These are phyloP conservation scores for Aureobasidium subglaciale DNA, from an alignment of 2,329 filamentous ascomycete genomes.

Conservation along the genomic window DNA sequence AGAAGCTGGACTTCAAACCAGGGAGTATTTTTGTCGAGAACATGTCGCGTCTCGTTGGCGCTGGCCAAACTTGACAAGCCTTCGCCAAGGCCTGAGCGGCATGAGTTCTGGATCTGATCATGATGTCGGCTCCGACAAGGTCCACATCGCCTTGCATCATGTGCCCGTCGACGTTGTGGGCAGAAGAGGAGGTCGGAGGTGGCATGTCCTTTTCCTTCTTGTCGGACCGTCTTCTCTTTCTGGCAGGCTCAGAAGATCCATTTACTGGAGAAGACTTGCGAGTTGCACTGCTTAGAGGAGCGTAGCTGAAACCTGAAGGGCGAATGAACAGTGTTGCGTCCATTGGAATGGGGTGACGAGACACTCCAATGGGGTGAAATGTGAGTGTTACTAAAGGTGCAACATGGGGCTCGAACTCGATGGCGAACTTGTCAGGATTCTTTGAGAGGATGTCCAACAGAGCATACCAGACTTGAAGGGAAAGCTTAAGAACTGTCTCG, in stretches of 20 bases:
- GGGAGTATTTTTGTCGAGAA: conserved; percentile 61
- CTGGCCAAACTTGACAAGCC: conserved; percentile 71
- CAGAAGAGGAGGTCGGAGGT: conserved; percentile 43
- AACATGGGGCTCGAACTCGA: conserved; percentile 68
- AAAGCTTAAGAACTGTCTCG: conserved; percentile 70
- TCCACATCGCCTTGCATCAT: conserved; percentile 98
- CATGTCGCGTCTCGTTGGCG: conserved; percentile 48
- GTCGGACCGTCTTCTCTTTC: conserved; percentile 76
- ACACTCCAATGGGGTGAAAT: conserved; percentile 85
- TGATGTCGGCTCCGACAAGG: conserved; percentile 78
- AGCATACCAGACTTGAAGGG: conserved; percentile 79
- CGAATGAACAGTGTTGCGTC: conserved; percentile 83
- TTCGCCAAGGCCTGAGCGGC: conserved; percentile 81
- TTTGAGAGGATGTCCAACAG: conserved; percentile 61
- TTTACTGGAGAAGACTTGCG: conserved; percentile 38
- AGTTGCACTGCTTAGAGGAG: conserved; percentile 38
- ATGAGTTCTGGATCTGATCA: conserved; percentile 83
- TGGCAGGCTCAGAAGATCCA: conserved; percentile 55
- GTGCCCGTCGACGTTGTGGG: conserved; percentile 93
- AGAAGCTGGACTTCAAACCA: conserved; percentile 63
- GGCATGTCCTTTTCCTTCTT: conserved; percentile 65
- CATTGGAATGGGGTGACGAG: conserved; percentile 87
- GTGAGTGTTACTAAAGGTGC: conserved; percentile 77
- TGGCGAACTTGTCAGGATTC: conserved; percentile 56
- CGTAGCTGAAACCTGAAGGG: conserved; percentile 81